These are phyloP conservation scores for Camelina hispida DNA, from an alignment of 345 rosid genomes.

Conservation along the genomic window DNA sequence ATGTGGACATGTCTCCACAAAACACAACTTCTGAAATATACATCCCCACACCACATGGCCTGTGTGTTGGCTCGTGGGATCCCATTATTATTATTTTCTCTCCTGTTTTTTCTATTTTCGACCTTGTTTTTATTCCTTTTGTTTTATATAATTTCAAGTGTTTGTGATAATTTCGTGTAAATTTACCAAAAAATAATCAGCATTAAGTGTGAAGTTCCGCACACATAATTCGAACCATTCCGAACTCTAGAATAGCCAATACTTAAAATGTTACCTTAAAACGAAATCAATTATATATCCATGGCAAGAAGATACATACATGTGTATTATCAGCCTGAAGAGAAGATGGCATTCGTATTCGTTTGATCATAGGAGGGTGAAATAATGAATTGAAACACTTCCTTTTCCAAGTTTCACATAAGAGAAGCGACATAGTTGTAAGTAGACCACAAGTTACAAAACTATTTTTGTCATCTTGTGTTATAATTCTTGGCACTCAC, in stretches of 20 bases:
- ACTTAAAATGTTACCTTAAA: neutral
- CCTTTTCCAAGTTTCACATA: slow-evolving; percentile 7
- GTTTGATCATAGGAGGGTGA: slow-evolving; percentile 23
- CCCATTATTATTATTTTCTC: slow-evolving; percentile 23
- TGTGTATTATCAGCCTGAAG: no score
- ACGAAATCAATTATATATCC: neutral
- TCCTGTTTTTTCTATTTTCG: neutral
- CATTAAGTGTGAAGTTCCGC: neutral
- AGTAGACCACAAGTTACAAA: slow-evolving; percentile 27
- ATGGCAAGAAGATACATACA: neutral
- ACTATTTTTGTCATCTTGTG: slow-evolving; percentile 36
- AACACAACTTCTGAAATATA: slow-evolving; percentile 38
- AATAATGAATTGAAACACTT: slow-evolving; percentile 13
- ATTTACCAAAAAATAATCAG: neutral
- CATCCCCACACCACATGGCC: slow-evolving; percentile 43
- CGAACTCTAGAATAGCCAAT: neutral
- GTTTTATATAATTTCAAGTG: neutral
- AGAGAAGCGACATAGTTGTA: slow-evolving; percentile 40
- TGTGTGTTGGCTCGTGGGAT: slow-evolving; percentile 39
- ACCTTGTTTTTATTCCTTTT: slow-evolving; percentile 18
- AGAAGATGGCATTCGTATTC: slow-evolving; percentile 18
- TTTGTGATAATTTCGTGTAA: neutral
- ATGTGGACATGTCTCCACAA: slow-evolving; percentile 42
- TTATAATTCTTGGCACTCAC: slow-evolving; percentile 13
- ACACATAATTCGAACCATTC: no score